phyloP scores from a whole-genome alignment of 2,329 filamentous ascomycete species.

The Monosporascus ibericus region DNA sequence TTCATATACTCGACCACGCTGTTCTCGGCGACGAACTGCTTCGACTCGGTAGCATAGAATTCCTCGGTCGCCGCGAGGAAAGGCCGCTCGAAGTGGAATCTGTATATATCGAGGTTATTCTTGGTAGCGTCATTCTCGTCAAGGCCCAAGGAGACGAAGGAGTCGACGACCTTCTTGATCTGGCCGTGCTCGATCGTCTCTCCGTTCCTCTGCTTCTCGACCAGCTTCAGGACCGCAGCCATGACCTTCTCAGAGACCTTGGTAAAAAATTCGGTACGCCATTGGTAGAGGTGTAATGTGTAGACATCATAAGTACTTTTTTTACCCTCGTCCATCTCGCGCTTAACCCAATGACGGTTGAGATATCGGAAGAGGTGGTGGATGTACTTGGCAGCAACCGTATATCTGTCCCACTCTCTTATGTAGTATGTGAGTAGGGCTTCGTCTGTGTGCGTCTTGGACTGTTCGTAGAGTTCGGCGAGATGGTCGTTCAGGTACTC shows the following conservation, averaged over 20 bases:
- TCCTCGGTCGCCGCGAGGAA: slow-evolving; percentile 78
- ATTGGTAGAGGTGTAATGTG: slow-evolving; percentile 90
- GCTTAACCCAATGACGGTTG: slow-evolving; percentile 97
- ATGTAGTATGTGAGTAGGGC: slow-evolving; percentile 90
- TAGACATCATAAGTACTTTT: slow-evolving; percentile 98
- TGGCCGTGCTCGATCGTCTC: slow-evolving; percentile 97
- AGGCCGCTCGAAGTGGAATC: slow-evolving; percentile 84
- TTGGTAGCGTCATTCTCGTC: slow-evolving; percentile 91
- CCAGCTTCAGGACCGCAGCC: slow-evolving; percentile 87
- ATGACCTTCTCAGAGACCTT: slow-evolving; percentile 84
- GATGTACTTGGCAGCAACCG: slow-evolving; percentile 91
- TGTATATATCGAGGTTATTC: slow-evolving; percentile 91
- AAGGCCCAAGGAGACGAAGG: slow-evolving; percentile 88
- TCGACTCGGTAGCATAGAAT: slow-evolving; percentile 90
- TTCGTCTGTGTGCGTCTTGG: slow-evolving; percentile 79
- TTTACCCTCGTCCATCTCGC: slow-evolving; percentile 97
- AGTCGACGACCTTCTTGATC: slow-evolving; percentile 95
- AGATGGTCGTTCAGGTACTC: slow-evolving; percentile 79
- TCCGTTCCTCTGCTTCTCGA: slow-evolving; percentile 94
- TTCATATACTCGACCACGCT: slow-evolving; percentile 99
- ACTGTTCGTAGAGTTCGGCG: slow-evolving; percentile 61
- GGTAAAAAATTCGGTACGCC: slow-evolving; percentile 86
- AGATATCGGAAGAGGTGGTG: slow-evolving; percentile 95
- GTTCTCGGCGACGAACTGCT: slow-evolving; percentile 91
- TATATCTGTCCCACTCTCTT: slow-evolving; percentile 93